These are phyloP conservation scores for Pleurotus ostreatus DNA, from an alignment of 768 basidiomycete species.

Conservation along the genomic window DNA sequence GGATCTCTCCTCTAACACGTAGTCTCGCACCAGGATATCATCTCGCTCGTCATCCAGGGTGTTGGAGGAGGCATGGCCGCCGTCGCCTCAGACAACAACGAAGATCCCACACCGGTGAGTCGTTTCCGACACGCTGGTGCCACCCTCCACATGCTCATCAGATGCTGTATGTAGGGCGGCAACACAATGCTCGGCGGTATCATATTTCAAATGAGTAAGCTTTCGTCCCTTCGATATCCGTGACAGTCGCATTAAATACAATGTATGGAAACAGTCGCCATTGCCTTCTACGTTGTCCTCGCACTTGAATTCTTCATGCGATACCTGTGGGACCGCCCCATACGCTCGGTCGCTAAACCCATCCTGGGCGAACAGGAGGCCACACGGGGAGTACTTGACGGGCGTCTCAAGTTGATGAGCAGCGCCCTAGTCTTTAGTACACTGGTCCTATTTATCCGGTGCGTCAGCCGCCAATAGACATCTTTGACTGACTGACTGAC, in stretches of 20 bases:
- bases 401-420: slow-evolving; percentile 26
- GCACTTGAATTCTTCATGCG: slow-evolving; percentile 45
- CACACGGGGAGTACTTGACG: slow-evolving; percentile 12
- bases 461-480: slow-evolving; percentile 8
- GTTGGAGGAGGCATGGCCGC: slow-evolving; percentile 57
- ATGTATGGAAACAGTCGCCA: slow-evolving; percentile 26
- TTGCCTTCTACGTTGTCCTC: slow-evolving; percentile 35
- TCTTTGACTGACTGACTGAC: no score
- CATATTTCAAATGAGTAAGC: slow-evolving; percentile 46
- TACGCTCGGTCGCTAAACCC: slow-evolving; percentile 28
- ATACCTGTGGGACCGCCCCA: slow-evolving; percentile 30
- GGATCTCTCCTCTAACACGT: no score
- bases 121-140: slow-evolving; percentile 2
- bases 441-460: slow-evolving; percentile 50
- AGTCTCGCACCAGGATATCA: slow-evolving; percentile 35
- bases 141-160: slow-evolving; percentile 8
- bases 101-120: slow-evolving; percentile 7
- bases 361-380: slow-evolving; percentile 14
- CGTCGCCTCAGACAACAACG: slow-evolving; percentile 17
- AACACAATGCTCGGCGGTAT: slow-evolving; percentile 64
- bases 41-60: slow-evolving; percentile 62
- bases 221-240: background rate
- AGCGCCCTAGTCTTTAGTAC: slow-evolving; percentile 31
- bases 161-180: slow-evolving; percentile 18
- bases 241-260: background rate